Percentiles rank a stretch among this genome's conserved stretches.
Conservation (phyloP, 2,329 filamentous ascomycete genomes). For the Colletotrichum chlorophyti region DNA sequence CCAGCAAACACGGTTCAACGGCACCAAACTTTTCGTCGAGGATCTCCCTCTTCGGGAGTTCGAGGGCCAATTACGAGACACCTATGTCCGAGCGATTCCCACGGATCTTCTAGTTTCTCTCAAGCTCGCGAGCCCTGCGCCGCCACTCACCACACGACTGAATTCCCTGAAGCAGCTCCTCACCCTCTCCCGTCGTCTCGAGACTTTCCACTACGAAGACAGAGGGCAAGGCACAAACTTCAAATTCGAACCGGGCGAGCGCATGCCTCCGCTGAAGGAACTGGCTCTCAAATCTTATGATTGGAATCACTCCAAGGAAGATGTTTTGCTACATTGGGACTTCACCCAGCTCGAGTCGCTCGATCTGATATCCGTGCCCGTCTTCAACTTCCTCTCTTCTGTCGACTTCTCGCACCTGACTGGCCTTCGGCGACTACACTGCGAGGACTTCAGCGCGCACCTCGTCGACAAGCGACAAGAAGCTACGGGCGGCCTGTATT, state of each 20-base stretch:
- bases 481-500: constrained; percentile 46
- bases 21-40: constrained; percentile 46
- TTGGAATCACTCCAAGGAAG: constrained; percentile 50
- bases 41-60: constrained; percentile 48
- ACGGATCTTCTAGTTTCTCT: constrained; percentile 46
- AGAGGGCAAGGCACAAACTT: constrained; percentile 54
- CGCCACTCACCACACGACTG: constrained; percentile 48
- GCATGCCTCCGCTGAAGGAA: constrained; percentile 49
- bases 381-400: constrained; percentile 51
- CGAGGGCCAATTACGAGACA: constrained; percentile 39
- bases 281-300: constrained; percentile 54
- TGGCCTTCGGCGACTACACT: constrained; percentile 44
- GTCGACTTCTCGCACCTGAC: constrained; percentile 45
- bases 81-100: constrained; percentile 47
- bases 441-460: constrained; percentile 54
- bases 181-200: constrained; percentile 41
- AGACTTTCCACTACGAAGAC: constrained; percentile 51
- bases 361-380: constrained; percentile 50
- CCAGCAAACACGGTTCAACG: constrained; percentile 36
- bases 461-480: constrained; percentile 44
- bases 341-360: constrained; percentile 50
- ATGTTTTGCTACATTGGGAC: constrained; percentile 52
- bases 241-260: constrained; percentile 44
- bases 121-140: constrained; percentile 45
- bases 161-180: constrained; percentile 51